Evolutionary conservation across 1,284 basidiomycete species (phyloP), one percentile per base, ranked within the genome.

Genomic region (Cryptococcus depauperatus): DNA sequence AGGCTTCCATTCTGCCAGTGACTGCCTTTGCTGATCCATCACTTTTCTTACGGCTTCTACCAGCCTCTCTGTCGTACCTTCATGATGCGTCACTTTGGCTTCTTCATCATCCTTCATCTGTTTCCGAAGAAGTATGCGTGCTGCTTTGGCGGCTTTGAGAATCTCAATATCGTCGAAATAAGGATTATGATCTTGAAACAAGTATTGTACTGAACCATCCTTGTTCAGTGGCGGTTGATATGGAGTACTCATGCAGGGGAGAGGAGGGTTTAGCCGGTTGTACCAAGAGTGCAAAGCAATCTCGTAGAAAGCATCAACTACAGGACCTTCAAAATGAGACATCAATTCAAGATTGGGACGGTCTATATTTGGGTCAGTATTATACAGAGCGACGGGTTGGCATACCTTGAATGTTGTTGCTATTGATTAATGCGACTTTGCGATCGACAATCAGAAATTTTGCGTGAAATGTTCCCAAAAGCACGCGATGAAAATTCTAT

Each of bases 401-500:
- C 10, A 10, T 10, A 61, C 58, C 65, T 64, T 84, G 84, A 42
- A 85, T 83, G 52, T 85, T 85, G 68, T 84, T 84, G 46, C 77
- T 79, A 66, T 83, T 83, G 54, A 87, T 70, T 45, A 85, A 69
- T 0, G 80, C 84, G 25, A 85, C 74, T 54, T 78, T 80, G 14
- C 84, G 75, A 59, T 87, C 84, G 8, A 86, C 79, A 44, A 85
- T 73, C 61, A 85, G 73, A 52, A 83, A 84, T 63, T 87, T 85
- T 35, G 81, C 79, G 57, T 87, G 85, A 68, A 86, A 87, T 0
- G 83, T 86, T 26, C 83, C 83, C 39, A 83, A 69, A 16, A 80
- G 53, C 1, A 81, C 79, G 21, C 76, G 71, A 52, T 74, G 70
- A 45, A 71, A 73, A 55, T 71, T 73, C 65, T 61, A 49, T 29